These are phyloP conservation scores for Sordariomycetes sp. DNA, from an alignment of 2,329 filamentous ascomycete species.

Conservation along the genomic window DNA sequence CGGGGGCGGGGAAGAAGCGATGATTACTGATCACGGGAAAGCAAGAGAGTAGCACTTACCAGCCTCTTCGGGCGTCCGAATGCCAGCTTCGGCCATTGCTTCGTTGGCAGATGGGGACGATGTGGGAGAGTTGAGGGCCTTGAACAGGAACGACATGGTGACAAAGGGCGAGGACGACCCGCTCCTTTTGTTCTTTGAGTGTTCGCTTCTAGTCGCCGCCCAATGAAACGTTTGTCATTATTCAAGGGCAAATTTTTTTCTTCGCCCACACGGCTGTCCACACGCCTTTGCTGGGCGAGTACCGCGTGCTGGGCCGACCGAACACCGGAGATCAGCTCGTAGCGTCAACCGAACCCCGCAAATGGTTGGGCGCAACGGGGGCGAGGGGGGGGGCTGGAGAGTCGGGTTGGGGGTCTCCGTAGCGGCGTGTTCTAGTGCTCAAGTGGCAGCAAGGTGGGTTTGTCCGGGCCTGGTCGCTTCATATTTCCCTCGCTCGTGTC, in stretches of 20 bases:
- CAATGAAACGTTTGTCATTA: constrained; percentile 6
- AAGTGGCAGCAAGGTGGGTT: not conserved
- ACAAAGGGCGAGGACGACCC: not conserved
- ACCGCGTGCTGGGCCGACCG: not conserved
- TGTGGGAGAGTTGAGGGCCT: not conserved
- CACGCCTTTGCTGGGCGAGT: not conserved
- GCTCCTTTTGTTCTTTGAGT: constrained; percentile 1
- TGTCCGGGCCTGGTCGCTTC: not conserved
- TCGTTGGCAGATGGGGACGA: constrained; percentile 1
- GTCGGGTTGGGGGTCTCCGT: not conserved
- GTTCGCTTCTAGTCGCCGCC: not conserved
- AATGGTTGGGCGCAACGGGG: not conserved
- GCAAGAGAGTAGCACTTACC: constrained; percentile 32
- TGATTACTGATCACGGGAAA: not conserved
- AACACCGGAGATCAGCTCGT: not conserved
- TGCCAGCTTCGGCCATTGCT: constrained; percentile 20
- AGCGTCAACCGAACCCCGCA: not conserved
- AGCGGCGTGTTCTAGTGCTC: not conserved
- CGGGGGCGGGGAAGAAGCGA: not conserved
- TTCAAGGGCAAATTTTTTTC: constrained; percentile 3
- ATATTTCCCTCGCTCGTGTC: not conserved
- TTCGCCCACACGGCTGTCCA: not conserved
- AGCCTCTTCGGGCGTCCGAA: constrained; percentile 53
- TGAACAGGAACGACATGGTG: constrained; percentile 5
- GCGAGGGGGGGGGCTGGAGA: not conserved